Conservation (phyloP, 2,329 filamentous ascomycete species). For the Xylaria sp. region DNA sequence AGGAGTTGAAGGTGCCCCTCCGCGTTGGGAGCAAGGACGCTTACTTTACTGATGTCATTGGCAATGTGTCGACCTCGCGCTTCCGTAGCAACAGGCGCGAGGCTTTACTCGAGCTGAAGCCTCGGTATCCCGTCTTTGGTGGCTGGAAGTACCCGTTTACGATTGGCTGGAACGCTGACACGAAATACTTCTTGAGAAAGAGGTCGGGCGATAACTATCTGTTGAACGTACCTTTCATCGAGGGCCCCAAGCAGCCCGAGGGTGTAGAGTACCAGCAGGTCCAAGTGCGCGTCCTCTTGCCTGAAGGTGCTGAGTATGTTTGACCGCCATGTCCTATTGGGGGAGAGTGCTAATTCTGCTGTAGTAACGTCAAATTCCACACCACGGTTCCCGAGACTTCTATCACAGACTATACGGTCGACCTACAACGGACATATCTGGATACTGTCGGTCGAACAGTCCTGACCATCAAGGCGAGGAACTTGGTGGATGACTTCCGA, state of each 20-base stretch:
- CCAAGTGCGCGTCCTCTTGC: conserved; percentile 79
- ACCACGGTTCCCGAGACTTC: conserved; percentile 69
- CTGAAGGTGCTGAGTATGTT: conserved; percentile 84
- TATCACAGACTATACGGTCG: conserved; percentile 60
- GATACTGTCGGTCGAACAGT: conserved; percentile 89
- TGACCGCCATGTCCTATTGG: conserved; percentile 22
- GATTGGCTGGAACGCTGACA: conserved; percentile 91
- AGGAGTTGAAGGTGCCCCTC: conserved; percentile 79
- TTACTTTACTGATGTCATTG: conserved; percentile 95
- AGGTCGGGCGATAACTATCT: conserved; percentile 72
- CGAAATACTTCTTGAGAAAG: conserved; percentile 74
- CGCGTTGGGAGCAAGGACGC: conserved; percentile 78
- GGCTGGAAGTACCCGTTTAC: conserved; percentile 98
- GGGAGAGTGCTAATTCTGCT: conserved; percentile 48
- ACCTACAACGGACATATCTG: conserved; percentile 84
- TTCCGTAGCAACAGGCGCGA: conserved; percentile 80
- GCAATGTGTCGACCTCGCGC: conserved; percentile 91
- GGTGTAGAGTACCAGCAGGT: conserved; percentile 85
- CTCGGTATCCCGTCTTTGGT: conserved; percentile 93
- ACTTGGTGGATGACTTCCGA: conserved; percentile 87
- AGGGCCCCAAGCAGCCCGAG: conserved; percentile 85
- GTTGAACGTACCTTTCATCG: conserved; percentile 88
- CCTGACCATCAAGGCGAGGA: conserved; percentile 77
- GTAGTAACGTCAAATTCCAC: conserved; percentile 76
- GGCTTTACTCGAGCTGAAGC: conserved; percentile 86